A percentile compares a stretch with the other conserved stretches of the same genome.
phyloP scores from a whole-genome alignment of 1,284 basidiomycete genomes.

The Irpex lacteus region DNA sequence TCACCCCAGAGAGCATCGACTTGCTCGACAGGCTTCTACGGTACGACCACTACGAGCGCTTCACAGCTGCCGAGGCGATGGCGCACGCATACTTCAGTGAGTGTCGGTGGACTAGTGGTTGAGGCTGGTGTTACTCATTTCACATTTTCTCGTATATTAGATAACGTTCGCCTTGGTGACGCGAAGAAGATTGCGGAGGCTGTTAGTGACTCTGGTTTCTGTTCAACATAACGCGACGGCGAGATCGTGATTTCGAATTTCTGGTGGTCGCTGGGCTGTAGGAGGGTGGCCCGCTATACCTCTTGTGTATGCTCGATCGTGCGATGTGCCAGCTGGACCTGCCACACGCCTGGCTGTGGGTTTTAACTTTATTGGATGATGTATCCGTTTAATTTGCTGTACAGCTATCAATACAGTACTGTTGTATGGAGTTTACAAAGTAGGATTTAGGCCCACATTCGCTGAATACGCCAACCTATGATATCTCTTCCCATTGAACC shows the following conservation, averaged over 20 bases:
- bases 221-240: conserved; percentile 37
- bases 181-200: conserved; percentile 46
- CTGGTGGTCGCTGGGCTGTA: no score
- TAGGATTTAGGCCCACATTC: no score
- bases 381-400: background rate
- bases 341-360: background rate
- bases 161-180: conserved; percentile 54
- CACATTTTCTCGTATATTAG: conserved; percentile 22
- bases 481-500: no score
- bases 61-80: conserved; percentile 80
- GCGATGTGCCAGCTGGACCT: background rate
- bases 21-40: conserved; percentile 82
- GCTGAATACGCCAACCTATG: no score
- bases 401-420: background rate
- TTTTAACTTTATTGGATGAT: background rate
- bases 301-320: background rate
- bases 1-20: conserved; percentile 75
- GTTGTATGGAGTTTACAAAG: background rate
- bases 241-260: background rate
- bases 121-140: background rate
- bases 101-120: conserved; percentile 4
- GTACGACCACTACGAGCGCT: conserved; percentile 83
- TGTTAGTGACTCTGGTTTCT: conserved; percentile 58
- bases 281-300: background rate
- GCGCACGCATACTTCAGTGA: conserved; percentile 77